Percentiles rank a stretch among this genome's conserved stretches.
These are phyloP conservation scores for Adansonia gregorii DNA, from an alignment of 441 rosid species.

Conservation along the genomic window DNA sequence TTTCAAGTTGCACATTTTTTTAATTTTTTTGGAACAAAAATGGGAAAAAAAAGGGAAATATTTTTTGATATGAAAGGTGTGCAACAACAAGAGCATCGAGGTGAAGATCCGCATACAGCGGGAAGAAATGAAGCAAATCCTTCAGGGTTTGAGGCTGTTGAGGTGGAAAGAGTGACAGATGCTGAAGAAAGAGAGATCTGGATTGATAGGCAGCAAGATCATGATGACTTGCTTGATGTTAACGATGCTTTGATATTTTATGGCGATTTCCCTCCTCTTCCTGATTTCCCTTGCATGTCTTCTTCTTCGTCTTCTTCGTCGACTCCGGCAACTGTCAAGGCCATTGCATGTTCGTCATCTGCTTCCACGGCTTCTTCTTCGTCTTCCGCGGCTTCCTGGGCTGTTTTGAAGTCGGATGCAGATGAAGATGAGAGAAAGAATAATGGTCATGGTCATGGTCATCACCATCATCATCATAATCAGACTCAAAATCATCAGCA, in stretches of 20 bases:
- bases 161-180: slow-evolving; percentile 30
- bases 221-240: slow-evolving; percentile 50
- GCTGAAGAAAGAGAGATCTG: slow-evolving; percentile 61
- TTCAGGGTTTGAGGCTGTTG: slow-evolving; percentile 40
- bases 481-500: slow-evolving; percentile 1
- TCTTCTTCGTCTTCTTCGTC: slow-evolving; percentile 88
- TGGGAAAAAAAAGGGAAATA: neutral
- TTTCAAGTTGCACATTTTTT: slow-evolving; percentile 25
- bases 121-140: slow-evolving; percentile 32
- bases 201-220: slow-evolving; percentile 54
- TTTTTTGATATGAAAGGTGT: slow-evolving; percentile 44
- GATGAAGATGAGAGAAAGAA: slow-evolving; percentile 42
- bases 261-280: slow-evolving; percentile 69
- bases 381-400: slow-evolving; percentile 79
- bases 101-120: slow-evolving; percentile 43
- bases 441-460: neutral
- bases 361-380: slow-evolving; percentile 72
- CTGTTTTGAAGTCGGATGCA: slow-evolving; percentile 58
- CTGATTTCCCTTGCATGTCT: slow-evolving; percentile 95
- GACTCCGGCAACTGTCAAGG: slow-evolving; percentile 67
- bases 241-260: slow-evolving; percentile 65
- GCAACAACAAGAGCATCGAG: slow-evolving; percentile 42
- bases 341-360: slow-evolving; percentile 52
- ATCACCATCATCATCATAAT: neutral
- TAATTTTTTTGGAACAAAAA: neutral